These are phyloP conservation scores for Fusarium phyllophilum DNA, from an alignment of 2,329 filamentous ascomycete genomes.

Conservation along the genomic window DNA sequence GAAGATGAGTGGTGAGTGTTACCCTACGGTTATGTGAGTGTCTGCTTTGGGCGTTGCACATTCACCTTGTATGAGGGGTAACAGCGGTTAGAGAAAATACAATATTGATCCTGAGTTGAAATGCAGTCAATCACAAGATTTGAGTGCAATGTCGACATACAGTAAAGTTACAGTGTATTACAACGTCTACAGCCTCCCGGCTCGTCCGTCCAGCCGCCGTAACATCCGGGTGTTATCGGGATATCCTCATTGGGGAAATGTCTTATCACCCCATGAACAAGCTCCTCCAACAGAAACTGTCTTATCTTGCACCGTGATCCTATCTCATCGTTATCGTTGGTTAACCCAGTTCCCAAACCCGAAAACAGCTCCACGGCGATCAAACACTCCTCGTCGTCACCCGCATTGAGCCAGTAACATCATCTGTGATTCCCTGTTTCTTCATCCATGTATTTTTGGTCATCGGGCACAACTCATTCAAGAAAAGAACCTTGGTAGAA, in stretches of 20 bases:
- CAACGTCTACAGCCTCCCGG: background rate
- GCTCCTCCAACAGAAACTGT: background rate
- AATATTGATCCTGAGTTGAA: background rate
- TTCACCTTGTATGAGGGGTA: background rate
- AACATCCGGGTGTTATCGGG: slow-evolving; percentile 27
- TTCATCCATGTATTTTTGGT: slow-evolving; percentile 6
- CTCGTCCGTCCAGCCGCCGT: slow-evolving; percentile 2
- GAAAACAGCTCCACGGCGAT: slow-evolving; percentile 10
- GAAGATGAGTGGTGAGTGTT: background rate
- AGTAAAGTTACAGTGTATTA: background rate
- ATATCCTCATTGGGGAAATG: background rate
- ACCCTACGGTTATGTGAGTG: background rate
- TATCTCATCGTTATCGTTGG: background rate
- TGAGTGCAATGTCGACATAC: background rate
- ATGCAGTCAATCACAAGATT: background rate
- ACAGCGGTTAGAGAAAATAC: background rate
- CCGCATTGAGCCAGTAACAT: background rate
- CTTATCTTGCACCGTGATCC: slow-evolving; percentile 14
- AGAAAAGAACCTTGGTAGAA: slow-evolving; percentile 31
- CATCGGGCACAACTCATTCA: slow-evolving; percentile 31
- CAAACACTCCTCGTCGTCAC: slow-evolving; percentile 12
- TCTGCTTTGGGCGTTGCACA: background rate
- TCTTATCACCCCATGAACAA: slow-evolving; percentile 2
- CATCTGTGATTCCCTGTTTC: background rate
- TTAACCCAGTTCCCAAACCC: background rate